These are phyloP conservation scores for Saturnispora halmiae DNA, from an alignment of 805 yeast species.

Conservation along the genomic window DNA sequence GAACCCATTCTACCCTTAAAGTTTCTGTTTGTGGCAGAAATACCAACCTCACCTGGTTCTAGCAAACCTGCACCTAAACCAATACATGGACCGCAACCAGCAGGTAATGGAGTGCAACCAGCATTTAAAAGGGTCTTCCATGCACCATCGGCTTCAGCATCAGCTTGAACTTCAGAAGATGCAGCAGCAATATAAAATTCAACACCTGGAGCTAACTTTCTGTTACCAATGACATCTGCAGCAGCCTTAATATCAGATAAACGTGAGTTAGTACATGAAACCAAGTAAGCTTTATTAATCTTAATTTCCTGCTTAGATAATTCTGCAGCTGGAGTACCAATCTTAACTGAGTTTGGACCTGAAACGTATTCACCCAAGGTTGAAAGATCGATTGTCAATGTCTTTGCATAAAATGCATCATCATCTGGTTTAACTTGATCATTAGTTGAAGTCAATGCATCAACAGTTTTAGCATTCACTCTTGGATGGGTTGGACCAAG, in stretches of 20 bases:
- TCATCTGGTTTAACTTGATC: constrained; percentile 47
- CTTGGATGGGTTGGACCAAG: constrained; percentile 61
- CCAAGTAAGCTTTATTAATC: constrained; percentile 90
- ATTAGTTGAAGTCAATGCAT: constrained; percentile 30
- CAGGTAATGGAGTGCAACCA: constrained; percentile 91
- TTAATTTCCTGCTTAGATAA: constrained; percentile 64
- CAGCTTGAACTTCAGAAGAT: constrained; percentile 82
- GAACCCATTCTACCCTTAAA: constrained; percentile 99
- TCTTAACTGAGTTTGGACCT: constrained; percentile 96
- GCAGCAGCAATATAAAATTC: constrained; percentile 98
- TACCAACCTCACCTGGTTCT: constrained; percentile 95
- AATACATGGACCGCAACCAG: constrained; percentile 99
- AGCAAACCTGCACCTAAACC: constrained; percentile 92
- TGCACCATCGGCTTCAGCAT: constrained; percentile 85
- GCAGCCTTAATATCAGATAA: constrained; percentile 90
- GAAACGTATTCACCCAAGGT: constrained; percentile 82
- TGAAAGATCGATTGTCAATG: constrained; percentile 67
- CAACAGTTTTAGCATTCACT: constrained; percentile 54
- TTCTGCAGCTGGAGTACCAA: constrained; percentile 69
- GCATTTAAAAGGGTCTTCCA: constrained; percentile 87
- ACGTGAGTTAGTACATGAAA: constrained; percentile 96
- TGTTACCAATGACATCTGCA: constrained; percentile 76
- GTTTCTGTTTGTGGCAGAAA: constrained; percentile 96
- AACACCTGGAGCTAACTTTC: constrained; percentile 78
- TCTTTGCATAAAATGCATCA: constrained; percentile 84